phyloP scores from a whole-genome alignment of 345 rosid species.

The Conringia planisiliqua region DNA sequence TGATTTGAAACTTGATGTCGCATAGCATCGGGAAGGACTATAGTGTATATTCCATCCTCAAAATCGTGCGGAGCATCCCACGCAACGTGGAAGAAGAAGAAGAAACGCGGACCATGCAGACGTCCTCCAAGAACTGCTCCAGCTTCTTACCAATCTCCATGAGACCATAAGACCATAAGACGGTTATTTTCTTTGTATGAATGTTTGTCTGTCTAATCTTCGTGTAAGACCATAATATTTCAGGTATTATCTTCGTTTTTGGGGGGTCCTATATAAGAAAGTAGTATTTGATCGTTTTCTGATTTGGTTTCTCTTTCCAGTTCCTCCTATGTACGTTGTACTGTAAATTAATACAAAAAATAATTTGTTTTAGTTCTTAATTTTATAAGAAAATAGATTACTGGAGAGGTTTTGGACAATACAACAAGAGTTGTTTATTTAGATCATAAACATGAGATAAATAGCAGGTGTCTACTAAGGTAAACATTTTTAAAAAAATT shows the following conservation, averaged over 20 bases:
- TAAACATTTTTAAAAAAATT: too few relatives aligned
- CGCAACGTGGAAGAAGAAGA: neutral
- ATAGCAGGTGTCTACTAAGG: too few relatives aligned
- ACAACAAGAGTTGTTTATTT: neutral
- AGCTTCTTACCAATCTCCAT: neutral
- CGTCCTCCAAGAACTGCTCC: slow-evolving; percentile 2
- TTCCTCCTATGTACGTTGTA: neutral
- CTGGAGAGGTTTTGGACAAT: neutral
- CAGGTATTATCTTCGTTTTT: neutral
- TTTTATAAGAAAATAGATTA: neutral
- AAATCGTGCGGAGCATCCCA: neutral
- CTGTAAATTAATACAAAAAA: neutral
- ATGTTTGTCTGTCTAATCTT: neutral
- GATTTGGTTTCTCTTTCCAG: neutral
- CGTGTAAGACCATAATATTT: neutral
- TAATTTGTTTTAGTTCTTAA: neutral
- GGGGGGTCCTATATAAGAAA: too few relatives aligned
- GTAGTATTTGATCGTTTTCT: neutral
- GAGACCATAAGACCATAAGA: neutral
- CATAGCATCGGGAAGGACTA: neutral
- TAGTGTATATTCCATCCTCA: neutral
- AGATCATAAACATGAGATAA: neutral
- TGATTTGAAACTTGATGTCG: neutral
- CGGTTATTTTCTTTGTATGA: neutral
- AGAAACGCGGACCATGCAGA: neutral